phyloP scores from a whole-genome alignment of 768 basidiomycete genomes.

The Boletus vinaceobasis region DNA sequence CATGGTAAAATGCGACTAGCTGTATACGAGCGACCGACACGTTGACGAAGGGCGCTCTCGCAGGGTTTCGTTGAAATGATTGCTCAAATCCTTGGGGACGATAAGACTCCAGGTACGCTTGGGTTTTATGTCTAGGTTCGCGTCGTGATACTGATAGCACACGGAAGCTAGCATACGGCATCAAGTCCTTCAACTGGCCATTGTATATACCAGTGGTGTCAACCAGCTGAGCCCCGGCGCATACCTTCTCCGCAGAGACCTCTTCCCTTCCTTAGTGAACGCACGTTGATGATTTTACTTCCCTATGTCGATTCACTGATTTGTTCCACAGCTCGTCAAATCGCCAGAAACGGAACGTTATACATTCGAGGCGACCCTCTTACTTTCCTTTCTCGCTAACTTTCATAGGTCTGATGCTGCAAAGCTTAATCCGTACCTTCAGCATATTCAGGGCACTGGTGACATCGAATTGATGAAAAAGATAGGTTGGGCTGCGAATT shows the following conservation, averaged over 20 bases:
- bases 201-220: conserved; percentile 57
- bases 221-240: conserved; percentile 67
- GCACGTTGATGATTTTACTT: conserved; percentile 32
- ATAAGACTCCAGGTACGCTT: conserved; percentile 34
- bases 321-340: conserved; percentile 47
- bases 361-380: conserved; percentile 56
- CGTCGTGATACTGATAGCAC: not conserved
- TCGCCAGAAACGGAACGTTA: conserved; percentile 51
- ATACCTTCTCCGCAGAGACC: conserved; percentile 61
- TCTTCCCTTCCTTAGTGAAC: conserved; percentile 52
- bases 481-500: conserved; percentile 55
- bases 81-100: conserved; percentile 44
- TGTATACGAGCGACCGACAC: not conserved
- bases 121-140: not conserved
- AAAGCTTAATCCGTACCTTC: conserved; percentile 64
- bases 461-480: conserved; percentile 54
- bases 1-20: conserved; percentile 34
- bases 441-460: conserved; percentile 43
- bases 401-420: conserved; percentile 73
- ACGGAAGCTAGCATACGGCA: conserved; percentile 47
- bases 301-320: not conserved
- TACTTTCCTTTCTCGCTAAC: conserved; percentile 63
- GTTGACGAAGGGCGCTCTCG: not conserved
- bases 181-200: conserved; percentile 51
- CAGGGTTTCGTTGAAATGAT: conserved; percentile 52